phyloP scores from a whole-genome alignment of 2,329 filamentous ascomycete genomes.

The Aspergillus aculeatinus region DNA sequence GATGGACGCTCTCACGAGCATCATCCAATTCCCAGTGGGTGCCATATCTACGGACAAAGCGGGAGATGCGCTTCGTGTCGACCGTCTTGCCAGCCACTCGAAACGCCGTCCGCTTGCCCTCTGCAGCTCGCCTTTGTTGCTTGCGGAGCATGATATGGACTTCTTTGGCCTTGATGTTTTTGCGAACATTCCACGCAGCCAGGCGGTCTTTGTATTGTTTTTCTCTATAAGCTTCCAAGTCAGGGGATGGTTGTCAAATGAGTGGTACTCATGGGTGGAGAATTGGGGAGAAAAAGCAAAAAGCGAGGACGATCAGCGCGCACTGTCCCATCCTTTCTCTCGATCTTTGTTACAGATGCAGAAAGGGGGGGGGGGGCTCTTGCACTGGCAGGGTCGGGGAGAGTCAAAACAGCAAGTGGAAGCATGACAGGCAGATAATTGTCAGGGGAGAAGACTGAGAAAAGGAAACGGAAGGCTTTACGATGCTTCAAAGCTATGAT shows the following conservation, averaged over 20 bases:
- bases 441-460: background rate
- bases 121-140: slow-evolving; percentile 38
- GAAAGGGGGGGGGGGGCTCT: slow-evolving; percentile 6
- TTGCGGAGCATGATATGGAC: slow-evolving; percentile 40
- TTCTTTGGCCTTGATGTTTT: slow-evolving; percentile 41
- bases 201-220: slow-evolving; percentile 43
- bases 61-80: slow-evolving; percentile 35
- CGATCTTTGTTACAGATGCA: background rate
- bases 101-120: slow-evolving; percentile 39
- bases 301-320: slow-evolving; percentile 5
- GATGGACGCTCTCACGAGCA: slow-evolving; percentile 1
- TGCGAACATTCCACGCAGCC: slow-evolving; percentile 38
- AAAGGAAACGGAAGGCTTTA: slow-evolving; percentile 21
- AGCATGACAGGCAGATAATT: background rate
- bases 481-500: slow-evolving; percentile 39
- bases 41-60: slow-evolving; percentile 35
- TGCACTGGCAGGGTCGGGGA: background rate
- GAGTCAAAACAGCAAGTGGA: no score
- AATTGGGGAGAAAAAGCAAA: slow-evolving; percentile 13
- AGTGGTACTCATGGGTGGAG: background rate
- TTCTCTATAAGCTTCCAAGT: slow-evolving; percentile 29
- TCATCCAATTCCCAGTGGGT: slow-evolving; percentile 26
- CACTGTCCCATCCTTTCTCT: slow-evolving; percentile 3
- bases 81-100: slow-evolving; percentile 36
- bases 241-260: slow-evolving; percentile 9